phyloP scores from a whole-genome alignment of 2,329 filamentous ascomycete species.

The Aspergillus alliaceus region DNA sequence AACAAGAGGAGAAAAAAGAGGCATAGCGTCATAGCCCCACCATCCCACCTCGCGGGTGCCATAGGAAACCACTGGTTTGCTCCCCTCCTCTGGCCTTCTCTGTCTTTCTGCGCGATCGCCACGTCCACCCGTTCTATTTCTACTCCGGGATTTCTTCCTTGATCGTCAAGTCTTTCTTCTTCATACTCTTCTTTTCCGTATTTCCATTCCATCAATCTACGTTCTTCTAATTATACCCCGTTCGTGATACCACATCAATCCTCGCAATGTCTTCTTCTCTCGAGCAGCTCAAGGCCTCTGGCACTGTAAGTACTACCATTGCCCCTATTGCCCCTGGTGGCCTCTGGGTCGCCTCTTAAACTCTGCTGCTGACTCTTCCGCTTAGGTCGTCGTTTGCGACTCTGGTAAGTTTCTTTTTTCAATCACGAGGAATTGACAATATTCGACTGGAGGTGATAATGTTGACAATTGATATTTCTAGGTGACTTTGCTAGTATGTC shows the following conservation, averaged over 20 bases:
- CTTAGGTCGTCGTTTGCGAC: conserved; percentile 90
- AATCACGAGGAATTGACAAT: not conserved
- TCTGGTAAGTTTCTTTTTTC: conserved; percentile 65
- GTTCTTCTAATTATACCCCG: not conserved
- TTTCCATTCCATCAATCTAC: conserved; percentile 7
- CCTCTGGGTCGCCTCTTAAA: not conserved
- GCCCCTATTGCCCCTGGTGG: not conserved
- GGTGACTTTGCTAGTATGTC: conserved; percentile 76
- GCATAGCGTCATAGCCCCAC: conserved; percentile 30
- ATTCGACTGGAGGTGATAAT: conserved; percentile 26
- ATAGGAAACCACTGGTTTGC: not conserved
- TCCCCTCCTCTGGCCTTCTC: conserved; percentile 4
- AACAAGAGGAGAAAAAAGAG: too few relatives aligned
- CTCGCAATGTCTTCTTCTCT: conserved; percentile 78
- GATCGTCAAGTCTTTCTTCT: conserved; percentile 7
- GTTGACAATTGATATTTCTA: conserved; percentile 35
- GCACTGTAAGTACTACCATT: conserved; percentile 75
- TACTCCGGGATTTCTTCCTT: conserved; percentile 8
- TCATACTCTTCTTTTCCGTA: conserved; percentile 6
- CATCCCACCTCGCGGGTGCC: conserved; percentile 16
- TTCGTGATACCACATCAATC: conserved; percentile 1
- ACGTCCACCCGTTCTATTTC: conserved; percentile 12
- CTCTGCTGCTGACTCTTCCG: conserved; percentile 15
- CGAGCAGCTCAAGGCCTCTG: conserved; percentile 93
- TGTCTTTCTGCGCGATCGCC: conserved; percentile 9